Percentiles rank a stretch among this genome's conserved stretches.
Evolutionary conservation across 306 rosid species (phyloP).

Genomic region (Cucumis hystrix): DNA sequence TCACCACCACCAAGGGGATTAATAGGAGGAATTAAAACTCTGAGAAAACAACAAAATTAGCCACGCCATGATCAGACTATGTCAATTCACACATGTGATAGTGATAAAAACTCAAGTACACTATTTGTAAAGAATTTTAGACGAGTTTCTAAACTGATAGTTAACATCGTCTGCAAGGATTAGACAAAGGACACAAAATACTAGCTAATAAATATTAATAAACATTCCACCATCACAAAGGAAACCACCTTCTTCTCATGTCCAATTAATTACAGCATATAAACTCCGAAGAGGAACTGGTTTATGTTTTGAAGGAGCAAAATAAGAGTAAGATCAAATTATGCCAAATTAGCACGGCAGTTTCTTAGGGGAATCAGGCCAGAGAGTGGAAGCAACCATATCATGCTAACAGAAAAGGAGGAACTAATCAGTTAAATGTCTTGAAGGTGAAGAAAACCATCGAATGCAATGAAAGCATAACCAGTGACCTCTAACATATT

Average conservation of each 20-base stretch:
- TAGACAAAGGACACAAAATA: neutral
- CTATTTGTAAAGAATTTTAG: neutral
- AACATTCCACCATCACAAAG: neutral
- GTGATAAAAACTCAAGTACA: neutral
- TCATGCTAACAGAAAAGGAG: neutral
- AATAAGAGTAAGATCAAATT: neutral
- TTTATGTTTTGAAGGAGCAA: neutral
- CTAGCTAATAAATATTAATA: neutral
- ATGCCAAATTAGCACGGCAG: neutral
- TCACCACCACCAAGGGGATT: constrained; percentile 41
- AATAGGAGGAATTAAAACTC: constrained; percentile 40
- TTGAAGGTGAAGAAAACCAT: neutral
- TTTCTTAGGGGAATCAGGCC: neutral
- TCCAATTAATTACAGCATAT: neutral
- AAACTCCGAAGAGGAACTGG: neutral
- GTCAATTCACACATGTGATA: neutral
- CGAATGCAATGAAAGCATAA: neutral
- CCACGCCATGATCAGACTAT: constrained; percentile 5
- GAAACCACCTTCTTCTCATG: neutral
- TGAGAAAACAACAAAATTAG: constrained; percentile 17
- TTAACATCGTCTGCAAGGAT: neutral
- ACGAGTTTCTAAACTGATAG: neutral
- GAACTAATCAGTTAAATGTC: neutral
- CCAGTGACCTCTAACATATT: neutral
- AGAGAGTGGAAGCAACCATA: neutral